Base-by-base conservation (phyloP, 1,284 basidiomycete genomes). In the Ustilago curta region DNA sequence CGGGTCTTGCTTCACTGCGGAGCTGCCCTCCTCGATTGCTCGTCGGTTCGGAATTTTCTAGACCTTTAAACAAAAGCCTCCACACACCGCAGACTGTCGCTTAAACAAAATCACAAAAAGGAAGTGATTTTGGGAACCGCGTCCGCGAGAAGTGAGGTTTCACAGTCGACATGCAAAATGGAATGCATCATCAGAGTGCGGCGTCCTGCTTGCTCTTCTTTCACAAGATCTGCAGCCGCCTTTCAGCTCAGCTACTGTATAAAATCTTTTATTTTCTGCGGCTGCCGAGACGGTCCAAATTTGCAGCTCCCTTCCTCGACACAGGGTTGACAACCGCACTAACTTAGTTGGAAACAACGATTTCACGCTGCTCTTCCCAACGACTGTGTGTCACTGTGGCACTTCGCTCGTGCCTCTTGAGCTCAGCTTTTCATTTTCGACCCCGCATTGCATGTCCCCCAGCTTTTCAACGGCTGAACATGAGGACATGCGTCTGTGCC, bases 351-450 rank as follows among this genome's bases (percentile, higher is more conserved):
- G 39, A 35, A 25, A n/a, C 19, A 39, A 3, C 16, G 35, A 21
- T 51, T 51, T 51, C 49, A 51, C 49, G 49, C 49, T 14, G 49
- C 35, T 29, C 45, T 27, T 47, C 27, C 12, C n/a, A n/a, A 29
- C n/a, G 27, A n/a, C 27, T n/a, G 9, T 19, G 47, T 21, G 32
- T 40, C 50, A 23, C 19, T 18, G 19, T 39, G 16, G 6, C 35
- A 37, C 35, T 37, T 37, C 35, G 12, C 14, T 12, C 35, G 16
- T 14, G 14, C 14, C 35, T n/a, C 11, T 51, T 39, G 50, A 23
- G 50, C 50, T 51, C 14, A 51, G 50, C 25, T 14, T 27, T 27
- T 39, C 35, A 5, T 37, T 16, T 14, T 11, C 23, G 7, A 23
- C 50, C 50, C 50, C 50, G 50, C 50, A 51, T 0, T 51, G 31